Percentiles rank a stretch among this genome's conserved stretches.
These are phyloP conservation scores for Pyricularia sp. DNA, from an alignment of 2,329 filamentous ascomycete species.

Conservation along the genomic window DNA sequence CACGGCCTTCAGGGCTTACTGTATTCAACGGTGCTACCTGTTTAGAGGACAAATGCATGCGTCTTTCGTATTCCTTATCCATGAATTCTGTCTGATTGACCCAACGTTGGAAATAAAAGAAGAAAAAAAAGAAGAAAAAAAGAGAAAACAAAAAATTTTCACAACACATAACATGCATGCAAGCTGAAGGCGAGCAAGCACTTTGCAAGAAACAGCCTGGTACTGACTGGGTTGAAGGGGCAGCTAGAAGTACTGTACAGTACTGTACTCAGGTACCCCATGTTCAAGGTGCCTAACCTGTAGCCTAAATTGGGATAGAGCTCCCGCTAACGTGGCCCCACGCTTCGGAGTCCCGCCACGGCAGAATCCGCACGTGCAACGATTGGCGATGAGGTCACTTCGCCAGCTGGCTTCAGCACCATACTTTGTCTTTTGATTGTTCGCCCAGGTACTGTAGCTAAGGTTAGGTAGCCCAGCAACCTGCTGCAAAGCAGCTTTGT, in stretches of 20 bases:
- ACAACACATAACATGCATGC: too few species aligned
- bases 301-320: background rate
- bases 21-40: too few species aligned
- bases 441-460: background rate
- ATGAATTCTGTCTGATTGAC: background rate
- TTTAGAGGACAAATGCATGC: too few species aligned
- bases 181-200: background rate
- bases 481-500: background rate
- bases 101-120: background rate
- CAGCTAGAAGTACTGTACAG: background rate
- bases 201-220: background rate
- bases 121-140: too few species aligned
- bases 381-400: slow-evolving; percentile 1
- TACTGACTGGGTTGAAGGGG: too few species aligned
- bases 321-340: background rate
- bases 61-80: background rate
- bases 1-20: background rate
- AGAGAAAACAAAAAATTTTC: background rate
- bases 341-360: background rate
- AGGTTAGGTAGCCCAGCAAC: background rate
- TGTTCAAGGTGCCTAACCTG: background rate
- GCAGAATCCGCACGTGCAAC: background rate
- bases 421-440: background rate
- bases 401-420: background rate
- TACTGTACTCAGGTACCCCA: background rate